Conservation (phyloP, 495 filamentous ascomycete genomes). For the Aspergillus sparsus region DNA sequence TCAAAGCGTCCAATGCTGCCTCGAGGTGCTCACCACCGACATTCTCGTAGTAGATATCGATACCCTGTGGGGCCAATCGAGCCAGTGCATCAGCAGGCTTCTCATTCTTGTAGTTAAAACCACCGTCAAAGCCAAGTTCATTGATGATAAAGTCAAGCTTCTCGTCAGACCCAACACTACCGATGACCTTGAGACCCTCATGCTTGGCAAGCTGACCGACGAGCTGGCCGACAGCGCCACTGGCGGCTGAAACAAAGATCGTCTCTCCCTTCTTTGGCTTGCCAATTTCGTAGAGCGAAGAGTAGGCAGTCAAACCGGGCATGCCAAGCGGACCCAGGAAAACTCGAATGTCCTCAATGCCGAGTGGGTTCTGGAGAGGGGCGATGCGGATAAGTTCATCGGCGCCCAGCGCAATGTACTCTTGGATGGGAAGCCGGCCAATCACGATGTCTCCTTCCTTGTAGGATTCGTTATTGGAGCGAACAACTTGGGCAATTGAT, state of each 20-base stretch:
- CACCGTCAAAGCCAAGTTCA: constrained; percentile 67
- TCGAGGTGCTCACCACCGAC: constrained; percentile 89
- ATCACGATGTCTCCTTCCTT: constrained; percentile 67
- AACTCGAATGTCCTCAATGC: constrained; percentile 47
- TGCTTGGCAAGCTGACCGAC: constrained; percentile 86
- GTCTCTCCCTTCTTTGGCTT: constrained; percentile 86
- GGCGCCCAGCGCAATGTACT: constrained; percentile 52
- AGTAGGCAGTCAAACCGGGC: constrained; percentile 85
- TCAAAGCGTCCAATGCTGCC: constrained; percentile 70
- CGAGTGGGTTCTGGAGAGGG: constrained; percentile 47
- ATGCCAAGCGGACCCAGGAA: constrained; percentile 79
- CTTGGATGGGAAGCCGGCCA: constrained; percentile 59
- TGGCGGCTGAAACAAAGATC: constrained; percentile 80
- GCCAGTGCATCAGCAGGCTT: constrained; percentile 67
- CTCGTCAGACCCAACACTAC: constrained; percentile 67
- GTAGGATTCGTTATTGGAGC: constrained; percentile 62
- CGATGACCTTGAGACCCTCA: constrained; percentile 83
- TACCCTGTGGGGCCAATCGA: constrained; percentile 75
- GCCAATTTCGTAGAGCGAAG: constrained; percentile 77
- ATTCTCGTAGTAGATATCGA: constrained; percentile 97
- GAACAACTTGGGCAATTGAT: constrained; percentile 63
- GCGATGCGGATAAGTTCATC: constrained; percentile 33
- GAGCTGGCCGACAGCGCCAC: constrained; percentile 80
- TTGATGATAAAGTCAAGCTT: constrained; percentile 68
- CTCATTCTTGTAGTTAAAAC: constrained; percentile 79